Evolutionary conservation across 179 eudicot genomes (phyloP), one percentile per base, ranked within the genome.

Genomic region (Camellia oleifera): DNA sequence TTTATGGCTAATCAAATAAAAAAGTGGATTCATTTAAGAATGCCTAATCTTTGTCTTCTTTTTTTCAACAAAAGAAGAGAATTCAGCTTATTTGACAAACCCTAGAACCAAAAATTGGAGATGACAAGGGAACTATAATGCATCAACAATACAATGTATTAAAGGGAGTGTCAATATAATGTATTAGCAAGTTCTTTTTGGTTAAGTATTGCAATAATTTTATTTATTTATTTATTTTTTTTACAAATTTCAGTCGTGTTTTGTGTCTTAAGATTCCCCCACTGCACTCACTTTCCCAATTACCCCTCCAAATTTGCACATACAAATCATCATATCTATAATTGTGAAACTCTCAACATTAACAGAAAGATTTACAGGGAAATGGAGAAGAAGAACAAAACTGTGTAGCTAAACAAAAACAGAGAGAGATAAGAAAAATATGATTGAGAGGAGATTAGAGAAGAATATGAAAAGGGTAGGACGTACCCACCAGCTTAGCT

Each of bases 401-500:
- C 53, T 20, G 32, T 13, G 53, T 20, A 56, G 11, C 67, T 11
- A 32, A 63, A n/a, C 67, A 6, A 18, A n/a, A 63, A 18, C 18
- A 63, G 63, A 9, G 13, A n/a, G n/a, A 53, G 10, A 8, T 8
- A 26, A 7, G 40, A 13, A 4, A 23, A 2, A 44, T 42, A 63
- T 63, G 20, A 63, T 6, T 17, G 67, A 7, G 23, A 20, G 2
- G 67, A 18, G 5, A 45, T 7, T 15, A 45, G 23, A 69, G 72
- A 46, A 15, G 45, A 69, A 44, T 6, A 45, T 0, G 5, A 76
- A 62, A 65, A 77, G 64, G 77, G 72, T 44, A 79, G 72, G 85
- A 84, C 87, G 75, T 88, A 90, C 94, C 86, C 83, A 92, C 96
- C 90, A 91, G 91, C 83, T 91, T 91, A 77, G 94, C 88, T 81